Percentiles rank a stretch among this genome's conserved stretches.
Conservation (phyloP, 305 asterid species). For the Petunia hybrid region DNA sequence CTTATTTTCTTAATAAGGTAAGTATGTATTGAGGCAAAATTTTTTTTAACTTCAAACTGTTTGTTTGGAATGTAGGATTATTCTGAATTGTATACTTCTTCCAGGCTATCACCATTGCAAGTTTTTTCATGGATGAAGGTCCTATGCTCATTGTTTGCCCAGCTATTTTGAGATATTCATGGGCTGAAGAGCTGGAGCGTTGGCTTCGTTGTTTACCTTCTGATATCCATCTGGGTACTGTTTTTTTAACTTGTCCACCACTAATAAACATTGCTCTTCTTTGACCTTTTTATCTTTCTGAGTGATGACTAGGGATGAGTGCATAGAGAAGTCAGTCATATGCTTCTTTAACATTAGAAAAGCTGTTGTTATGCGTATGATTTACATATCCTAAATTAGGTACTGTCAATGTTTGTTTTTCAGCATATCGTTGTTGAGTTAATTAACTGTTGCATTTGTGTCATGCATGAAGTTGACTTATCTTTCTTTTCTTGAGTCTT, state of each 20-base stretch:
- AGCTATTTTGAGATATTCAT: conserved; percentile 84
- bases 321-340: conserved; percentile 23
- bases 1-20: no score
- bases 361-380: conserved; percentile 1
- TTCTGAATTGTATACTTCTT: background rate
- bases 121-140: conserved; percentile 86
- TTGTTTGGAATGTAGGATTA: background rate
- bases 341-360: background rate
- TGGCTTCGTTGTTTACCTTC: conserved; percentile 95
- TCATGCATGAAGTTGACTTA: background rate
- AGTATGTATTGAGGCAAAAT: no score
- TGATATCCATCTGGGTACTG: conserved; percentile 88
- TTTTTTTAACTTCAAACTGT: background rate
- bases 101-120: conserved; percentile 89
- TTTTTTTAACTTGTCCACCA: conserved; percentile 10
- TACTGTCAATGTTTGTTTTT: background rate
- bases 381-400: conserved; percentile 19
- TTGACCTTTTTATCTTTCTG: background rate
- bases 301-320: background rate
- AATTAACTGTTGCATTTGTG: conserved; percentile 12
- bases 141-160: conserved; percentile 93
- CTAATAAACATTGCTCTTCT: background rate
- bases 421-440: conserved; percentile 16
- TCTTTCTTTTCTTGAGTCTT: background rate
- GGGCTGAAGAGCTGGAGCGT: conserved; percentile 98